Conservation (phyloP, 2,329 filamentous ascomycete genomes). For the Cordyceps militaris region DNA sequence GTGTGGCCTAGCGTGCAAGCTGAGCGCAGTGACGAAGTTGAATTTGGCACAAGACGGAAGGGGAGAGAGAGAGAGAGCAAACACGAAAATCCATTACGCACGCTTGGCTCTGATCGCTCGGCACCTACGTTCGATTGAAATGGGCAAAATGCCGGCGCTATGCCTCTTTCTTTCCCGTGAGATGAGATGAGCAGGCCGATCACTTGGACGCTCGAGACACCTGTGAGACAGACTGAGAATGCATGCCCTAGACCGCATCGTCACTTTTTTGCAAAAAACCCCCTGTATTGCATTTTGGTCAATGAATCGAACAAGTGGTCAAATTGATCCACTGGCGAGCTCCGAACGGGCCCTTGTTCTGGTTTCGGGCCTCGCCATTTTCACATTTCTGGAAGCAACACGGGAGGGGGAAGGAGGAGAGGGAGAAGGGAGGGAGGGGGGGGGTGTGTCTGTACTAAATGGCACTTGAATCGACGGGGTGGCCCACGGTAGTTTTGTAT, state of each 20-base stretch:
- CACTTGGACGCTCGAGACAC: background rate
- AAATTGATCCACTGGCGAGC: background rate
- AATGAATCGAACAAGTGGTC: background rate
- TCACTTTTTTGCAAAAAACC: background rate
- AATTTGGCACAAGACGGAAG: background rate
- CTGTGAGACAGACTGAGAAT: background rate
- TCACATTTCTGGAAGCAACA: background rate
- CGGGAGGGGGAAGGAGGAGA: background rate
- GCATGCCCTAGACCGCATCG: background rate
- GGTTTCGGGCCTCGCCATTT: conserved; percentile 1
- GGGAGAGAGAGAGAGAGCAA: background rate
- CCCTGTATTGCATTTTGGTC: too few relatives aligned
- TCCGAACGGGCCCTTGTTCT: background rate
- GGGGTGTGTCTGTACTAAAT: background rate
- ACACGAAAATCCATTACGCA: background rate
- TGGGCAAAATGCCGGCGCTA: conserved; percentile 8
- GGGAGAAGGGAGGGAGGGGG: too few relatives aligned
- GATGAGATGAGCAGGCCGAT: background rate
- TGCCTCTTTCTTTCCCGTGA: background rate
- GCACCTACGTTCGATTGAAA: conserved; percentile 7
- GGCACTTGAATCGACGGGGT: background rate
- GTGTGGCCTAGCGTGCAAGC: background rate
- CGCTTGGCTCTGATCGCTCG: background rate
- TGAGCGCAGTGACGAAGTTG: background rate
- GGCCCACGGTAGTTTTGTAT: background rate